Base-by-base conservation (phyloP, 257 asterid genomes). In the Capsicum pubescens region DNA sequence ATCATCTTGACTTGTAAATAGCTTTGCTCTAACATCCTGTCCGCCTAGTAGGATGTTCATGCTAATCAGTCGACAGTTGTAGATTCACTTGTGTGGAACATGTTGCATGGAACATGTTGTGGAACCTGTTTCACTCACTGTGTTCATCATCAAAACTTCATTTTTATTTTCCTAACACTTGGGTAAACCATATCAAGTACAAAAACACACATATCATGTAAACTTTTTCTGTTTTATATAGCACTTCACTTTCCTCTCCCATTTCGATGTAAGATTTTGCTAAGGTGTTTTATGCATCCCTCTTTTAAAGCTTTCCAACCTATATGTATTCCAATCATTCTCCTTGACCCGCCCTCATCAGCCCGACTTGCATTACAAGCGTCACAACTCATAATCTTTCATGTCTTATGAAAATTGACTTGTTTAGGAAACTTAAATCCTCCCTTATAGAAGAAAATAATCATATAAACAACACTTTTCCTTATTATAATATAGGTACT, bases 401-500 rank as follows among this genome's bases (percentile, higher is more conserved):
- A 46, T 71, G 79, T 71, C 58, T 44, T 44, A 44, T 12, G 9
- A 66, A 61, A 61, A 19, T 66, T 66, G 46, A 8, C 32, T 66
- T 32, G 10, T 10, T 32, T 66, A 64, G 12, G 71, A 66, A 17
- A 71, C 68, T 19, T 36, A 61, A 39, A 71, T 71, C 79, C 80
- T 71, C 80, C 36, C n/a, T 44, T 19, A 36, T 3, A n/a, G 35
- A 70, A 70, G 32, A 9, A 70, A n/a, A 17, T 10, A 17, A 71
- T 44, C 80, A 70, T 32, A 32, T 44, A 70, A 71, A 54, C 32
- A 71, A 6, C 56, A 12, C 7, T 26, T 80, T 39, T 60, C 35
- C 70, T 32, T 42, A 39, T 5, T 42, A 13, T 15, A 42, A 12
- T 84, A 17, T 84, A 95, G 98, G 86, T 96, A 87, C 82, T 92